Base-by-base conservation (phyloP, 2,329 filamentous ascomycete species). In the Hypoxylon sp. region DNA sequence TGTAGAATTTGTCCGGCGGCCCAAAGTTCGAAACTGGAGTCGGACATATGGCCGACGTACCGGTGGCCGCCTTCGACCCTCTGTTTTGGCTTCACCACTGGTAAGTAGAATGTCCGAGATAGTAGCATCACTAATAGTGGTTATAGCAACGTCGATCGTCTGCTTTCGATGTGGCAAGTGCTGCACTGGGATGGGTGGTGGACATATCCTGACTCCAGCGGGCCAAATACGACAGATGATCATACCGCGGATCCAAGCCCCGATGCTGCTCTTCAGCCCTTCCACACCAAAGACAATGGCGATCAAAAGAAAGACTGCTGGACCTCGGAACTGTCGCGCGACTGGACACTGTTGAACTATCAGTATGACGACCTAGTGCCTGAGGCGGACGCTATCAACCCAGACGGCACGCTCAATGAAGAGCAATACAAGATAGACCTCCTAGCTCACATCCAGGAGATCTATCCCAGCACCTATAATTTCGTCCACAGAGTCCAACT, bases 21-120 rank as follows among this genome's bases (percentile, higher is more conserved):
- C 4, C 8, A 4, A 30, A 6, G 18, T 33, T 59, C n/a, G 16
- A 22, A n/a, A 33, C 24, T 14, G 55, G 55, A 12, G 8, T 55
- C 16, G 61, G 61, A 1, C 61, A 64, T 42, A 59, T 64, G 61
- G 36, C 61, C 0, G 55, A 64, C n/a, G 61, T 64, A 8, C 49
- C 61, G 8, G 61, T 64, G 3, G 54, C 61, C n/a, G 61, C 61
- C 3, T 64, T 64, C 22, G 61, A 64, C 18, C 61, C 61, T 12
- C 20, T 64, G 6, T 64, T 64, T 8, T 64, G 30, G 22, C 24
- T 64, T 9, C 61, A 64, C 18, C 61, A 64, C 11, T 59, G 54
- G 61, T 64, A 55, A 44, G 49, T 33, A n/a, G n/a, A 18, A 16
- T 49, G 18, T 30, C 9, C 6, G 14, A 40, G 9, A 11, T 9